These are phyloP conservation scores for Neurospora intermedia DNA, from an alignment of 495 filamentous ascomycete species.

Conservation along the genomic window DNA sequence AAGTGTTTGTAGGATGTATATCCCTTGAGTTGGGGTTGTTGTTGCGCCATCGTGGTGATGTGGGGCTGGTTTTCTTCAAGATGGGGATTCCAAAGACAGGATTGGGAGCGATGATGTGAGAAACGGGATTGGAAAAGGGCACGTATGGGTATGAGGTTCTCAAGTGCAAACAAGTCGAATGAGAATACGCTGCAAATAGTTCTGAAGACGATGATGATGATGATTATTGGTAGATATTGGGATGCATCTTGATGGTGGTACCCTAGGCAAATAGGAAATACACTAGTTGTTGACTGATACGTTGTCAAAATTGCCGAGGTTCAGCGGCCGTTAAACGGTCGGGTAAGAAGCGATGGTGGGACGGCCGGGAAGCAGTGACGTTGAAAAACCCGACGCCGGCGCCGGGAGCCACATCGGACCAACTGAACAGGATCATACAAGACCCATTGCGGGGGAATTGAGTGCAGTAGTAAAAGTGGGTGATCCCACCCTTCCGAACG, in stretches of 20 bases:
- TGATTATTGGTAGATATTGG: background rate
- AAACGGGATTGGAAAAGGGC: background rate
- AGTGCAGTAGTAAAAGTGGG: background rate
- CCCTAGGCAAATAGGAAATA: background rate
- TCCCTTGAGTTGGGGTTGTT: conserved; percentile 4
- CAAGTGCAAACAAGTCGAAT: background rate
- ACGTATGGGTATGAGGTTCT: background rate
- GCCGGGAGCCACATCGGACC: background rate
- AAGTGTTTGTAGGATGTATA: conserved; percentile 57
- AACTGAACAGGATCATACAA: background rate
- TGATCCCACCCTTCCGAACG: background rate
- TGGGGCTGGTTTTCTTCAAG: background rate
- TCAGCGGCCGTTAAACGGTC: background rate
- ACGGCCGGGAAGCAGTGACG: background rate
- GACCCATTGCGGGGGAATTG: background rate
- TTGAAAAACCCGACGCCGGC: background rate
- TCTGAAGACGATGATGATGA: background rate
- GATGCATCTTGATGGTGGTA: background rate
- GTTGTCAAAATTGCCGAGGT: conserved; percentile 2
- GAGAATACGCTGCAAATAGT: background rate
- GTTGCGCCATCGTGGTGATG: conserved; percentile 12
- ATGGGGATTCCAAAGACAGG: background rate
- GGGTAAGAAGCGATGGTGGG: background rate
- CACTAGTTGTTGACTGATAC: background rate
- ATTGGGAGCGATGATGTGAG: background rate